Base-by-base conservation (phyloP, 352 stramenopile genomes). In the Phytophthora capsici region DNA sequence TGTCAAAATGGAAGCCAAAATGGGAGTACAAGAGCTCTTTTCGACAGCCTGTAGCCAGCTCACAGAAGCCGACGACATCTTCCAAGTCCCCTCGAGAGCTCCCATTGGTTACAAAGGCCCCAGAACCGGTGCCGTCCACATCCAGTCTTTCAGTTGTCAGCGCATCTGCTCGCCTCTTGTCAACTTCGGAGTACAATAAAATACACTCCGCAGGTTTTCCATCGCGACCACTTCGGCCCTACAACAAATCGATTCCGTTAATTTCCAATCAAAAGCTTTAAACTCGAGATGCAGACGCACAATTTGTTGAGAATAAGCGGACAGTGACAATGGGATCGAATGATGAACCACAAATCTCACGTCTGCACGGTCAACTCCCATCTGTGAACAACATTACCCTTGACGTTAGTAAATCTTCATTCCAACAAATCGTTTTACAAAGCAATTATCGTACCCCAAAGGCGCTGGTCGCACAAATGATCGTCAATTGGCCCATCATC, bases 231-330 rank as follows among this genome's bases (percentile, higher is more conserved):
- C 82, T 82, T 66, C 84, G 74, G 44, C 86, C 86, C 83, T 94
- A 52, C n/a, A 41, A 2, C 4, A 59, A 16, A 43, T 28, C 36
- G 2, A 51, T 23, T 2, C 2, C 25, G 25, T 63, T 36, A 59
- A n/a, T 34, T 25, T 22, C 28, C 22, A 36, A 6, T 37, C 19
- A 26, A 44, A 17, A 13, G 8, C 49, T 32, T 36, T 28, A 26
- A 23, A 20, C 36, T 14, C 25, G 12, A 20, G 10, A 28, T 30
- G n/a, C n/a, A n/a, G n/a, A 66, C 86, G 45, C 57, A 93, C 86
- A 50, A 92, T 91, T 64, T 93, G 86, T 51, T 95, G 86, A 17
- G 75, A 82, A 58, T 95, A 95, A 1, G 82, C 77, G 2, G 79
- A 71, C 4, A 93, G 57, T 0, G 84, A 90, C 23, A 91, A 47